Evolutionary conservation across 768 basidiomycete genomes (phyloP).

Genomic region (Boletus subcaerulescens): DNA sequence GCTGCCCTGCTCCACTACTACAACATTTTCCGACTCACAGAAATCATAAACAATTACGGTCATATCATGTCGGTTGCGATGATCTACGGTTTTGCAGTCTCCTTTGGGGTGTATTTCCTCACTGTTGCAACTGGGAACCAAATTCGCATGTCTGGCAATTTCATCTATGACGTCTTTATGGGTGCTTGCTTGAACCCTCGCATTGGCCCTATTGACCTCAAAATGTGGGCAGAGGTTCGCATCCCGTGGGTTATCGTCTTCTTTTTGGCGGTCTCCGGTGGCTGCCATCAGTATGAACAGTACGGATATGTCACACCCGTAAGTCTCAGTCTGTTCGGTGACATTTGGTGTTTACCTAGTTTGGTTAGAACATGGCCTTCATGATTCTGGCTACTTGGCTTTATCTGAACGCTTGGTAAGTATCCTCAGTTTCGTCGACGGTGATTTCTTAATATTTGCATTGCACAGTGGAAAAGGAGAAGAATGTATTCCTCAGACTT

Average conservation of each 20-base stretch:
- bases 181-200: conserved; percentile 93
- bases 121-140: conserved; percentile 75
- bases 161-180: conserved; percentile 96
- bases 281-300: conserved; percentile 92
- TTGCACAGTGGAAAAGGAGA: conserved; percentile 77
- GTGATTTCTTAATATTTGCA: background rate
- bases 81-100: conserved; percentile 83
- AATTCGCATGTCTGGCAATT: conserved; percentile 92
- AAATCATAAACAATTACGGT: conserved; percentile 95
- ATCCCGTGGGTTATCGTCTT: conserved; percentile 97
- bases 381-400: conserved; percentile 95
- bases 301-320: conserved; percentile 92
- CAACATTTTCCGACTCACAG: conserved; percentile 84
- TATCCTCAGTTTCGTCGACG: background rate
- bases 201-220: conserved; percentile 86
- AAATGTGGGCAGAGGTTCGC: conserved; percentile 98
- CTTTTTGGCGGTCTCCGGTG: conserved; percentile 87
- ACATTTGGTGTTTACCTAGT: background rate
- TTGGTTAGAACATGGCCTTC: conserved; percentile 84
- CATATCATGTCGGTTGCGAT: conserved; percentile 94
- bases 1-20: conserved; percentile 74
- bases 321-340: conserved; percentile 25
- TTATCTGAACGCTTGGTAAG: conserved; percentile 93
- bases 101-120: conserved; percentile 76
- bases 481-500: conserved; percentile 93